Conservation (phyloP, 2,329 filamentous ascomycete genomes). For the Trichoderma gracile region DNA sequence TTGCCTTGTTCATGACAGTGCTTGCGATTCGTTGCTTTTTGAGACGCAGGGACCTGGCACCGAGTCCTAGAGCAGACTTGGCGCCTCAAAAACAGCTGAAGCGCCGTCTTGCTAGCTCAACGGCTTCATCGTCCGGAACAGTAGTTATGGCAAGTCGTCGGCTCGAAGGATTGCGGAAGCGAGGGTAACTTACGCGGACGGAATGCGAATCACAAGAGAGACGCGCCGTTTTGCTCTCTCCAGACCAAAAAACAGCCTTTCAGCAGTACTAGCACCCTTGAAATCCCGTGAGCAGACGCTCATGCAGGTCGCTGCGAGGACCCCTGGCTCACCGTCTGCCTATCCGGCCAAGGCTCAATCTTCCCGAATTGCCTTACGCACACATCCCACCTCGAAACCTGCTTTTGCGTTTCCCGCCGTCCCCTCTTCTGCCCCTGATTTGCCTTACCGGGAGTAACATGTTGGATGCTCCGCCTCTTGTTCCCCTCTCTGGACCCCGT, state of each 20-base stretch:
- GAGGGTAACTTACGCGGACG: neutral
- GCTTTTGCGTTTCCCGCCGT: neutral
- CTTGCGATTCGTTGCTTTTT: neutral
- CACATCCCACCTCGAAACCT: neutral
- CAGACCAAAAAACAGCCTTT: too few relatives aligned
- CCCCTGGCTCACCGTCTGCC: neutral
- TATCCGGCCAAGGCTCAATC: neutral
- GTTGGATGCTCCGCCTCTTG: neutral
- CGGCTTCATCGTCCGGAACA: neutral
- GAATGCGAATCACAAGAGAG: neutral
- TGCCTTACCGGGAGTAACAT: neutral
- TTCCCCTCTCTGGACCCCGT: neutral
- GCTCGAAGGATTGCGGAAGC: neutral
- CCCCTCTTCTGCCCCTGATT: neutral
- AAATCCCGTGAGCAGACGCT: conserved; percentile 16
- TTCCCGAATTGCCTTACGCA: neutral
- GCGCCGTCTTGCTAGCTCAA: neutral
- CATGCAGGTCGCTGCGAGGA: conserved; percentile 17
- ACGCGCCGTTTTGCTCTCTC: neutral
- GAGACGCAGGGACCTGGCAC: neutral
- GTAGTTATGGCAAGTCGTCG: neutral
- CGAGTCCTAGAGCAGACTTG: conserved; percentile 7
- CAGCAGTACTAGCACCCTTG: neutral
- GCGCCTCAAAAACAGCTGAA: neutral
- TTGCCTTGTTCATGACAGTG: too few relatives aligned